Evolutionary conservation across 352 stramenopile species (phyloP).

Genomic region (Phytophthora capsici): DNA sequence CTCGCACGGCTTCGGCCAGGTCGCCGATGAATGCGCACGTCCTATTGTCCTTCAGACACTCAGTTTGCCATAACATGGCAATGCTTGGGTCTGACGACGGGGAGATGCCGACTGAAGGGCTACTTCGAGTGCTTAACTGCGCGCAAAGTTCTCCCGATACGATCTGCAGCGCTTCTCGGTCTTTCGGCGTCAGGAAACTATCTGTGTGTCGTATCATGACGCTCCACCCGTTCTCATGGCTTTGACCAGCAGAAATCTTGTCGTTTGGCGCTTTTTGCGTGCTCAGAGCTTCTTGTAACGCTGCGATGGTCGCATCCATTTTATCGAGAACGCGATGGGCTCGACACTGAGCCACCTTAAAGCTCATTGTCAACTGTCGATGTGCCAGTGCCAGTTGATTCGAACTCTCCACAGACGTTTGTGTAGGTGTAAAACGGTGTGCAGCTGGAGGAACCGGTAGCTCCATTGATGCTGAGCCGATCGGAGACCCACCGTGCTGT

Average conservation of each 20-base stretch:
- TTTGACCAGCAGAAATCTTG: not conserved
- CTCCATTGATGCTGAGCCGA: slow-evolving; percentile 40
- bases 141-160: slow-evolving; percentile 43
- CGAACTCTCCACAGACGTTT: slow-evolving; percentile 66
- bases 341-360: slow-evolving; percentile 69
- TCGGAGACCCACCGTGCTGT: slow-evolving; percentile 43
- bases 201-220: slow-evolving; percentile 35
- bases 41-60: slow-evolving; percentile 57
- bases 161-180: slow-evolving; percentile 45
- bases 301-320: slow-evolving; percentile 61
- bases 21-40: slow-evolving; percentile 58
- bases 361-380: slow-evolving; percentile 71
- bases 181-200: slow-evolving; percentile 55
- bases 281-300: slow-evolving; percentile 46
- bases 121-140: slow-evolving; percentile 29
- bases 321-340: slow-evolving; percentile 59
- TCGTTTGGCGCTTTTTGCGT: slow-evolving; percentile 3
- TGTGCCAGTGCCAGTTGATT: slow-evolving; percentile 70
- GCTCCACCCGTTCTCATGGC: slow-evolving; percentile 25
- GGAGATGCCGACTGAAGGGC: slow-evolving; percentile 2
- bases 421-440: slow-evolving; percentile 63
- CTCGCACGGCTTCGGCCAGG: slow-evolving; percentile 57
- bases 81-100: slow-evolving; percentile 24
- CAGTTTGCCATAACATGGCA: slow-evolving; percentile 46
- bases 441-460: slow-evolving; percentile 56